Conservation (phyloP, 495 filamentous ascomycete species). For the Neurospora terricola region DNA sequence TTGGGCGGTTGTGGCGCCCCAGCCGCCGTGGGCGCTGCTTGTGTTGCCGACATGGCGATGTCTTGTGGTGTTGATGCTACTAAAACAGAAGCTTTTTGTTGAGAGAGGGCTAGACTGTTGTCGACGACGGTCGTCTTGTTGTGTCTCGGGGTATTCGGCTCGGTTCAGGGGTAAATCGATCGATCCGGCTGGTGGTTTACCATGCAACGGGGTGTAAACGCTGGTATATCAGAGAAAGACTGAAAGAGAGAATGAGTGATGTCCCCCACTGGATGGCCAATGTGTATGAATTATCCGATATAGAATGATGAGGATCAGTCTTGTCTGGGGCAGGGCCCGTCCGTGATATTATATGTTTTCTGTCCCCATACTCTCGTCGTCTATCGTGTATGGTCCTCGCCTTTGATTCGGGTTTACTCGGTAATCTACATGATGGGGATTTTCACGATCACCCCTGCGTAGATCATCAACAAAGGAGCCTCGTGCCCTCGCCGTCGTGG, state of each 20-base stretch:
- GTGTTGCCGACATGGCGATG: background rate
- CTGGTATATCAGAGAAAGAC: background rate
- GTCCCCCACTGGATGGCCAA: background rate
- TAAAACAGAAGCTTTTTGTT: background rate
- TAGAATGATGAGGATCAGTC: background rate
- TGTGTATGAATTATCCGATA: background rate
- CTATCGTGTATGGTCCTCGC: background rate
- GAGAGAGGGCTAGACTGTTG: background rate
- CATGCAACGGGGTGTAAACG: background rate
- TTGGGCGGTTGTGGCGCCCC: background rate
- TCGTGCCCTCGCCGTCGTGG: background rate
- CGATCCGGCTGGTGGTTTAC: background rate
- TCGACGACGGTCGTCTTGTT: background rate
- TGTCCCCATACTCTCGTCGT: background rate
- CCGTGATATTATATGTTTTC: background rate
- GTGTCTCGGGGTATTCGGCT: background rate
- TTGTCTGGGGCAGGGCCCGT: background rate
- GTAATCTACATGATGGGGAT: background rate
- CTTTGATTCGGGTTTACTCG: constrained; percentile 7
- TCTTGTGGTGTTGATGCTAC: background rate
- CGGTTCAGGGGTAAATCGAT: background rate
- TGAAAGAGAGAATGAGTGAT: background rate
- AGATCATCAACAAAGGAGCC: constrained; percentile 3
- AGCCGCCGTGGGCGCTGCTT: background rate
- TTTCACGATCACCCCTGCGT: constrained; percentile 1